A percentile compares a stretch with the other conserved stretches of the same genome.
phyloP scores from a whole-genome alignment of 2,329 filamentous ascomycete genomes.

The Alternaria sp. region DNA sequence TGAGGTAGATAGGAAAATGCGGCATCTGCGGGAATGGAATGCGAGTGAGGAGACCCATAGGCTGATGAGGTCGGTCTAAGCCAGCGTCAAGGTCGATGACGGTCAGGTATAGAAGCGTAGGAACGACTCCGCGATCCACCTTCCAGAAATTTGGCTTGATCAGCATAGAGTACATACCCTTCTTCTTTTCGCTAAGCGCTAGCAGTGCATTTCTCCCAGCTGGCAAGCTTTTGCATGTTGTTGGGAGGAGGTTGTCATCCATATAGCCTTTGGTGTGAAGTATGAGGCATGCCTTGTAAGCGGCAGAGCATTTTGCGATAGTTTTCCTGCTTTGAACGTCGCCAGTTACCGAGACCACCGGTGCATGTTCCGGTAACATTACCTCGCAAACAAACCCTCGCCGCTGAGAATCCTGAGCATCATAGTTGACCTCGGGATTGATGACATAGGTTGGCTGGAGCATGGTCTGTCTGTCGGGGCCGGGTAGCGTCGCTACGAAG shows the following conservation, averaged over 20 bases:
- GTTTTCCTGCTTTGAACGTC: conserved; percentile 70
- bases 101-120: conserved; percentile 65
- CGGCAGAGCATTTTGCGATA: conserved; percentile 84
- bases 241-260: conserved; percentile 75
- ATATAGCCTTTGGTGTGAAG: conserved; percentile 72
- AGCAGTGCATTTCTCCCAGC: conserved; percentile 85
- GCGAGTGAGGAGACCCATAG: conserved; percentile 75
- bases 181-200: conserved; percentile 80
- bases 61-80: conserved; percentile 65
- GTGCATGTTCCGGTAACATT: conserved; percentile 75
- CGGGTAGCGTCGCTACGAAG: conserved; percentile 73
- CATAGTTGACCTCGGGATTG: conserved; percentile 10
- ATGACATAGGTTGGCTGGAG: conserved; percentile 67
- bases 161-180: conserved; percentile 75
- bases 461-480: conserved; percentile 55
- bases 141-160: conserved; percentile 80
- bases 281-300: conserved; percentile 79
- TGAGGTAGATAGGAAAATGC: conserved; percentile 74
- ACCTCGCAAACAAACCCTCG: conserved; percentile 69
- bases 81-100: conserved; percentile 66
- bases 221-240: conserved; percentile 73
- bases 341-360: conserved; percentile 71
- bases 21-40: conserved; percentile 68
- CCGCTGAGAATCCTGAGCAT: conserved; percentile 10
- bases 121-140: conserved; percentile 50